Evolutionary conservation across 441 rosid genomes (phyloP), one percentile per base, ranked within the genome.

Genomic region (Erysimum cheiri): DNA sequence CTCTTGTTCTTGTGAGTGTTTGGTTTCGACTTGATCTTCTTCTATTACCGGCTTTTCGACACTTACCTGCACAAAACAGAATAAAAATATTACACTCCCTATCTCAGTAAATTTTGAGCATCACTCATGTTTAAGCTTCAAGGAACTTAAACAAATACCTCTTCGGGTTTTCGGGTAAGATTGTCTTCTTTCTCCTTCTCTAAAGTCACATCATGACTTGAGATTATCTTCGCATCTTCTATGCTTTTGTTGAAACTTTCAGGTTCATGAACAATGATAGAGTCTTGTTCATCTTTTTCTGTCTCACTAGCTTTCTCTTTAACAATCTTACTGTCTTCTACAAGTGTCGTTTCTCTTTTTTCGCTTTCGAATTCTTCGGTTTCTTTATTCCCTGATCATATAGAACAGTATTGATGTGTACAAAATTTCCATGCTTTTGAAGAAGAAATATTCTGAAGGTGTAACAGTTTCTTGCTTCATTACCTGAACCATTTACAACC

Each of bases 201-300:
- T 43, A 43, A 52, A 14, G 8, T 59, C 67, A 41, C 62, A 50
- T 65, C 71, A 37, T n/a, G n/a, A n/a, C 36, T 56, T 72, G 3
- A 57, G 29, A 29, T 35, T 9, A 35, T 15, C 3, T 46, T 56
- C 0, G 6, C 43, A n/a, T 73, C 77, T n/a, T 73, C 52, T 67
- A 2, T 32, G 6, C 11, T 14, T 37, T 13, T 48, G 59, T 70
- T 52, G 52, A 60, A 11, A 26, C 67, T 39, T 62, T 71, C 59
- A 70, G 71, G 46, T 57, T 65, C 41, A 37, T 59, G 59, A 67
- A 32, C 54, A 13, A 36, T 8, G 41, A 22, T 19, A 6, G 32
- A 14, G 28, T 57, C 67, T 32, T 78, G 76, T 32, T 77, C 67
- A 35, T 71, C 69, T n/a, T 58, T 79, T 48, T 77, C 77, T 22